Conservation (phyloP, 768 basidiomycete species). For the Lentinula sp. region DNA sequence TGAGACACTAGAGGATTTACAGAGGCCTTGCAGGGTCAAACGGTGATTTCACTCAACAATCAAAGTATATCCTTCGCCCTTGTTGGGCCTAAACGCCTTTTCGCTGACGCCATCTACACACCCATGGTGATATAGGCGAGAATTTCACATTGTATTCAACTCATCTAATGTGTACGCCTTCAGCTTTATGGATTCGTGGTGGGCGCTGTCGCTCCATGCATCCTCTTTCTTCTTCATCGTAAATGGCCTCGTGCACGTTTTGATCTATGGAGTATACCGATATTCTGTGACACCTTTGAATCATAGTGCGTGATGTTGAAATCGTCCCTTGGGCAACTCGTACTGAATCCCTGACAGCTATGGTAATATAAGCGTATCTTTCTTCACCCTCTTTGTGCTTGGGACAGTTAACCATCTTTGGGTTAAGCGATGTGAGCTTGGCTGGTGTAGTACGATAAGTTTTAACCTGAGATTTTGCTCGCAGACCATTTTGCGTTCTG, state of each 20-base stretch:
- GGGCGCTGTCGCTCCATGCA: conserved; percentile 13
- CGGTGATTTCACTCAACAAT: conserved; percentile 18
- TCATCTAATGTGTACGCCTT: background rate
- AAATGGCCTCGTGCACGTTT: conserved; percentile 14
- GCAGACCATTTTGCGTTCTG: conserved; percentile 15
- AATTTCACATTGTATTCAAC: background rate
- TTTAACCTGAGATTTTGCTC: background rate
- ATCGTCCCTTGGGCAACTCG: background rate
- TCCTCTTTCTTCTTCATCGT: conserved; percentile 17
- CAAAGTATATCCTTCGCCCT: conserved; percentile 19
- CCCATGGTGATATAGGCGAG: conserved; percentile 10
- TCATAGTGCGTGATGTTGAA: conserved; percentile 6
- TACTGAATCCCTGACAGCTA: conserved; percentile 7
- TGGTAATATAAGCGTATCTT: conserved; percentile 15
- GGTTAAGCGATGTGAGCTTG: conserved; percentile 16
- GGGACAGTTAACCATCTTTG: conserved; percentile 18
- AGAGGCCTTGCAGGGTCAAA: conserved; percentile 13
- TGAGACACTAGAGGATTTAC: no score
- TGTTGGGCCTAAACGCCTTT: conserved; percentile 17
- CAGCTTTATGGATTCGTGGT: conserved; percentile 19
- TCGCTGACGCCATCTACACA: conserved; percentile 16
- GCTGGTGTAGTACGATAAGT: background rate
- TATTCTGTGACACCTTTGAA: conserved; percentile 17
- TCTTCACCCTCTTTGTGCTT: conserved; percentile 16
- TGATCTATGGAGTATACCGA: conserved; percentile 16